A percentile compares a stretch with the other conserved stretches of the same genome.
phyloP scores from a whole-genome alignment of 345 rosid species.

The Anastatica hierochuntica region DNA sequence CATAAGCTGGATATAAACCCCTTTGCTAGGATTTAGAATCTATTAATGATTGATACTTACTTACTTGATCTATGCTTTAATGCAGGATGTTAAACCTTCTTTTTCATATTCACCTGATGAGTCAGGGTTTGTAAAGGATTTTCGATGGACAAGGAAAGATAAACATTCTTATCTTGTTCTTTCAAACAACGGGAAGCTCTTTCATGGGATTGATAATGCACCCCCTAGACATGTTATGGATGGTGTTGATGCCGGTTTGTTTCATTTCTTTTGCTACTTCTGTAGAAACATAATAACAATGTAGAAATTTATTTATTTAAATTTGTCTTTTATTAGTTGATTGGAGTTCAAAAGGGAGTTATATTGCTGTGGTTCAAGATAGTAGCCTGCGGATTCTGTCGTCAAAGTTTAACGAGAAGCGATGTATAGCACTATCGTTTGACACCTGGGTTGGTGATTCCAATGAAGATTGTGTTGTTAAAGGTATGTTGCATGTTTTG shows the following conservation, averaged over 20 bases:
- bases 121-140: constrained; percentile 50
- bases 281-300: background rate
- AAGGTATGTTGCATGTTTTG: constrained; percentile 43
- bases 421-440: constrained; percentile 40
- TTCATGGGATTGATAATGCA: constrained; percentile 40
- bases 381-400: constrained; percentile 48
- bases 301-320: constrained; percentile 1
- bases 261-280: background rate
- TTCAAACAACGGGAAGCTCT: constrained; percentile 46
- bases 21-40: constrained; percentile 6
- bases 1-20: constrained; percentile 7
- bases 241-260: constrained; percentile 72
- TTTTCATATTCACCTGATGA: constrained; percentile 44
- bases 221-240: constrained; percentile 49
- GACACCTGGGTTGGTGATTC: constrained; percentile 49
- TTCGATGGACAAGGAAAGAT: constrained; percentile 53
- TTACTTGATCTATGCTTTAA: constrained; percentile 3
- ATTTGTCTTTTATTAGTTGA: constrained; percentile 33
- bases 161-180: constrained; percentile 56
- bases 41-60: constrained; percentile 3
- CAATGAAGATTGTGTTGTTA: constrained; percentile 31
- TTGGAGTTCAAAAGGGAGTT: constrained; percentile 67
- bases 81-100: constrained; percentile 48
- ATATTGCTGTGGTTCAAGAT: constrained; percentile 57
- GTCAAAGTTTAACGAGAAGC: constrained; percentile 53